Evolutionary conservation across 345 rosid species (phyloP), one percentile per base, ranked within the genome.

Genomic region (Populus tremula): DNA sequence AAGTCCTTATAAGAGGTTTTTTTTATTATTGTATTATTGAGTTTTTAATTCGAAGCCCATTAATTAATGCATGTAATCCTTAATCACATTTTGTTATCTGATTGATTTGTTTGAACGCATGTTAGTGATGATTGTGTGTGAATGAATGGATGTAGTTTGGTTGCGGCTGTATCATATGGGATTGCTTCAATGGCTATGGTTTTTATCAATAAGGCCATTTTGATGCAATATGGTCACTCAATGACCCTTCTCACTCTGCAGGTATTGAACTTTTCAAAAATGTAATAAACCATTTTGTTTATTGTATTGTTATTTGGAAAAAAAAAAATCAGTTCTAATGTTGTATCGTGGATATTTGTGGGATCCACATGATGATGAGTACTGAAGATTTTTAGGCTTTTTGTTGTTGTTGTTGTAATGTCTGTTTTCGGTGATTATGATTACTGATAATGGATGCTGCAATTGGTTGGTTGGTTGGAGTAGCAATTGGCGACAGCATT

Each of bases 131-230:
- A 61, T 43, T 18, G 12, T 77, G 8, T 70, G 69, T 73, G 8
- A 31, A 75, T 88, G 87, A 79, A 92, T 64, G 12, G 11, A 77
- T 90, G 88, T 81, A 96, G 98, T 85, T 82, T 96, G 80, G 66
- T 84, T 73, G 77, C 98, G 63, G 98, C 99, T 13, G 72, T 93
- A 74, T 91, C 98, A 4, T 96, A 96, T 90, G 99, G 98, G 70
- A 64, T 88, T 83, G 90, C 94, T 82, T 96, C 98, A 1, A 96
- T 96, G 99, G 96, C 97, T 5, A 96, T 96, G 99, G 99, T 93
- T 70, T 96, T 96, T 77, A 93, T 96, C 86, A 96, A 96, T 66
- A 96, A 93, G 84, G 97, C 97, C 43, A 88, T 93, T 70, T 72
- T 96, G 43, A 93, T 96, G 98, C 94, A 92, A 82, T 96, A 91